These are phyloP conservation scores for Acanthamoeba healyi DNA, from an alignment of 208 protist species.

Conservation along the genomic window DNA sequence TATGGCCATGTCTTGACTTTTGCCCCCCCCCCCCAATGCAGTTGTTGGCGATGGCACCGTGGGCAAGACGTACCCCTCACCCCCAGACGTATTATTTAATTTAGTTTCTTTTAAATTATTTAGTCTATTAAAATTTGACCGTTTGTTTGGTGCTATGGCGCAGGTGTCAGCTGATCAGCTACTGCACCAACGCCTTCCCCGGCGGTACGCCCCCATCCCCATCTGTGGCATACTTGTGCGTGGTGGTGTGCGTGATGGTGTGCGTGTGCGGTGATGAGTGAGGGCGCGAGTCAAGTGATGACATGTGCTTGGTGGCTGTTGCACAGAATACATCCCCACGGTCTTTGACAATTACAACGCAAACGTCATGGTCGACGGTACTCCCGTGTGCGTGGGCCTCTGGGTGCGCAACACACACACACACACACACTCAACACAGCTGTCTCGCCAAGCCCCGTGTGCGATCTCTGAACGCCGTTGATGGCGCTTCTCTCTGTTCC, in stretches of 20 bases:
- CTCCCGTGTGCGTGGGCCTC: conserved; percentile 87
- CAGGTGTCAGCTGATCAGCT: conserved; percentile 49
- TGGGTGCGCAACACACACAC: no score
- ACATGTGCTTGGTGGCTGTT: background rate
- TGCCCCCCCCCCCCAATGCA: no score
- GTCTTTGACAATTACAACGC: conserved; percentile 87
- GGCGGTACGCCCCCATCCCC: background rate
- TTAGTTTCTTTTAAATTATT: no score
- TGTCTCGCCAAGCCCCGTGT: no score
- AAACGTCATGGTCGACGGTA: conserved; percentile 89
- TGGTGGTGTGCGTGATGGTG: no score
- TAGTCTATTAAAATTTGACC: background rate
- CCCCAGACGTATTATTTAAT: no score
- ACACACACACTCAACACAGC: no score
- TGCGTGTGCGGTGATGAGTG: no score
- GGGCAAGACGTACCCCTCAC: conserved; percentile 89
- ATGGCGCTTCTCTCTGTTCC: background rate
- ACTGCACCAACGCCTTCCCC: conserved; percentile 69
- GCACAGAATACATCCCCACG: conserved; percentile 71
- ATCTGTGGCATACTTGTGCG: no score
- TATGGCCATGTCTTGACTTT: no score
- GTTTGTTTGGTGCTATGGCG: background rate
- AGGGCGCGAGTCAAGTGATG: no score
- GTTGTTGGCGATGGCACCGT: conserved; percentile 92
- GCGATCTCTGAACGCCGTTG: no score